Conservation (phyloP, 805 yeast species). For the Metschnikowia santaceciliae region DNA sequence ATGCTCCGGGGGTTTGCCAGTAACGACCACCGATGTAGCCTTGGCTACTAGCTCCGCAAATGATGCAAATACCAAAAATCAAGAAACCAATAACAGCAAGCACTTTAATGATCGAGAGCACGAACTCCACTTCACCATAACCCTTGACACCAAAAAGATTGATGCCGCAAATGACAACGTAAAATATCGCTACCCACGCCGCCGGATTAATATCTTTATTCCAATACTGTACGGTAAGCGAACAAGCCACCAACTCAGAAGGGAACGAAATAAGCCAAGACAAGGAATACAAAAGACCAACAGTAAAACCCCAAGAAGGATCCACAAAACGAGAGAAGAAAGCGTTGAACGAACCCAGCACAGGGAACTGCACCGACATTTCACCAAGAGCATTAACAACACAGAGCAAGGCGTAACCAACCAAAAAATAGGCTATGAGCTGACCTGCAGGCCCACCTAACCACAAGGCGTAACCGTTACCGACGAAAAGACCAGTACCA, state of each 20-base stretch:
- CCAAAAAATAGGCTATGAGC: slow-evolving; percentile 18
- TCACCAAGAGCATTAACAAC: slow-evolving; percentile 22
- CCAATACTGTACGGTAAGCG: slow-evolving; percentile 36
- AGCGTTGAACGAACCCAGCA: slow-evolving; percentile 21
- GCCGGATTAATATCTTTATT: slow-evolving; percentile 28
- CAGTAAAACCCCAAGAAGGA: slow-evolving; percentile 23
- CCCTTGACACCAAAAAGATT: slow-evolving; percentile 36
- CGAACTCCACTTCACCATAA: slow-evolving; percentile 26
- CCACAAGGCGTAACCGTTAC: slow-evolving; percentile 19
- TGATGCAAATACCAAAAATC: slow-evolving; percentile 32
- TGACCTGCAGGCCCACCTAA: slow-evolving; percentile 21
- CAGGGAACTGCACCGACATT: slow-evolving; percentile 21
- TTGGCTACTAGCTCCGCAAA: slow-evolving; percentile 39
- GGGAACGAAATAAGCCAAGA: slow-evolving; percentile 34
- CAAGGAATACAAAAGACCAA: slow-evolving; percentile 23
- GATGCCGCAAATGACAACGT: slow-evolving; percentile 28
- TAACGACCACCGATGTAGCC: slow-evolving; percentile 50
- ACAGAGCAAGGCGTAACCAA: slow-evolving; percentile 18
- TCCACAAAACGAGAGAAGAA: slow-evolving; percentile 21
- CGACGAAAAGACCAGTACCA: slow-evolving; percentile 60
- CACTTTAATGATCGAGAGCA: slow-evolving; percentile 25
- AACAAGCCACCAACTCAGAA: slow-evolving; percentile 31
- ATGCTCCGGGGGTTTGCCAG: slow-evolving; percentile 55
- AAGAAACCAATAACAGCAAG: slow-evolving; percentile 25
- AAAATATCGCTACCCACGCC: slow-evolving; percentile 37